Percentiles rank a stretch among this genome's conserved stretches.
phyloP scores from a whole-genome alignment of 1,139 yeast species.

The Geotrichum bryndzae region DNA sequence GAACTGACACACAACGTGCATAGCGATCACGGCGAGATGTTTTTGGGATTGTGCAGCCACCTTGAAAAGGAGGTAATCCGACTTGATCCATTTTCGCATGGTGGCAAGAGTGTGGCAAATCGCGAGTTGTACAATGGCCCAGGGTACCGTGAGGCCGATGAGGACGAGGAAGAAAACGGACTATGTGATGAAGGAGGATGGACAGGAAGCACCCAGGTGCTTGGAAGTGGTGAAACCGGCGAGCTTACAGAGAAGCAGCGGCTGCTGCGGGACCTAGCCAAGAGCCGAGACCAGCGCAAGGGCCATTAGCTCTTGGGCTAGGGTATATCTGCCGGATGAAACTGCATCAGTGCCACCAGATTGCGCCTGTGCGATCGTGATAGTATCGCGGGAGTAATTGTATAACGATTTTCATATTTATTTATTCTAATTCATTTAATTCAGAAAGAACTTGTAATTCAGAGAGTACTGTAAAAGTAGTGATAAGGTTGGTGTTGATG shows the following conservation, averaged over 20 bases:
- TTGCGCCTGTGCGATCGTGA: no score
- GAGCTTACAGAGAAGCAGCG: constrained; percentile 20
- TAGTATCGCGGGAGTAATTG: no score
- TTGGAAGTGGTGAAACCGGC: constrained; percentile 7
- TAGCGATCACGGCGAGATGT: constrained; percentile 35
- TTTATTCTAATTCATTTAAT: no score
- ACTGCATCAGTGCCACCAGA: no score
- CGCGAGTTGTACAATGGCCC: constrained; percentile 27
- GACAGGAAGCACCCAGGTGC: constrained; percentile 21
- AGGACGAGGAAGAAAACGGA: constrained; percentile 20
- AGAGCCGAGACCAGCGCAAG: constrained; percentile 20
- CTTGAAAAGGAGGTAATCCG: constrained; percentile 35
- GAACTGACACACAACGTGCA: constrained; percentile 39
- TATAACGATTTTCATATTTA: no score
- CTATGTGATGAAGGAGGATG: constrained; percentile 31
- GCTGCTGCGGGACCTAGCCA: constrained; percentile 26
- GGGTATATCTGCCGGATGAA: background rate
- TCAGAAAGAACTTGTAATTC: no score
- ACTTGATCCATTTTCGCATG: constrained; percentile 31
- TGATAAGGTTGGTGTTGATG: no score
- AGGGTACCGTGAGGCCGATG: constrained; percentile 18
- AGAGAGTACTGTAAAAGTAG: no score
- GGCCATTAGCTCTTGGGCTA: background rate
- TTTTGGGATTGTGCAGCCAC: constrained; percentile 36
- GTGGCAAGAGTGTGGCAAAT: constrained; percentile 20